Evolutionary conservation across 106 monocot species (phyloP).

Genomic region (Allium fistulosum): DNA sequence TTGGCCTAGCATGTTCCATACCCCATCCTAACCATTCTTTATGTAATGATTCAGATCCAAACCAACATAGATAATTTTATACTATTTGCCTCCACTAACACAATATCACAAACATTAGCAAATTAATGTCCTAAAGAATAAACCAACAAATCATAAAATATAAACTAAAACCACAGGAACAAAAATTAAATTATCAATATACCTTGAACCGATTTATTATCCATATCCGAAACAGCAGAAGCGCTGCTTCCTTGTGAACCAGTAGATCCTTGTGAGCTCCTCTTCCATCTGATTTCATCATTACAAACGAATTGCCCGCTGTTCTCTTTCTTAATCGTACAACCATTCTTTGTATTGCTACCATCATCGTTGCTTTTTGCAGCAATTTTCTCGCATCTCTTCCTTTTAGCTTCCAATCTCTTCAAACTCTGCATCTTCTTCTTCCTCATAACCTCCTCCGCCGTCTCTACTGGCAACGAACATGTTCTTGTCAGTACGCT

Average conservation of each 20-base stretch:
- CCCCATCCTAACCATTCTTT: too few species aligned
- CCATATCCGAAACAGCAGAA: conserved; percentile 25
- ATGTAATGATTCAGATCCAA: neutral
- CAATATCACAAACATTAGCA: neutral
- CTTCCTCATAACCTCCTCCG: conserved; percentile 41
- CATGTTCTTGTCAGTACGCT: conserved; percentile 22
- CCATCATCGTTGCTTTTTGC: conserved; percentile 9
- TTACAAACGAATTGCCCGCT: neutral
- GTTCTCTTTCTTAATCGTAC: neutral
- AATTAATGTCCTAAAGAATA: neutral
- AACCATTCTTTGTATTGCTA: neutral
- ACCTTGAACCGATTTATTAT: conserved; percentile 15
- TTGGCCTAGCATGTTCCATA: too few species aligned
- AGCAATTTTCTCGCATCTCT: conserved; percentile 38
- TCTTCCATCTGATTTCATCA: neutral
- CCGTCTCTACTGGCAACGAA: conserved; percentile 42
- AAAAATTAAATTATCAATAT: neutral
- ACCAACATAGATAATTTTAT: neutral
- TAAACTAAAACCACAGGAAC: neutral
- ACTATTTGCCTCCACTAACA: neutral
- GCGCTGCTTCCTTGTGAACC: conserved; percentile 38
- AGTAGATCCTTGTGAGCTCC: conserved; percentile 17
- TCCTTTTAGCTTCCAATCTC: conserved; percentile 38
- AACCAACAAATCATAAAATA: neutral
- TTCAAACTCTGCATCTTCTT: conserved; percentile 43